These are phyloP conservation scores for Colletotrichum scovillei DNA, from an alignment of 2,329 filamentous ascomycete species.

Conservation along the genomic window DNA sequence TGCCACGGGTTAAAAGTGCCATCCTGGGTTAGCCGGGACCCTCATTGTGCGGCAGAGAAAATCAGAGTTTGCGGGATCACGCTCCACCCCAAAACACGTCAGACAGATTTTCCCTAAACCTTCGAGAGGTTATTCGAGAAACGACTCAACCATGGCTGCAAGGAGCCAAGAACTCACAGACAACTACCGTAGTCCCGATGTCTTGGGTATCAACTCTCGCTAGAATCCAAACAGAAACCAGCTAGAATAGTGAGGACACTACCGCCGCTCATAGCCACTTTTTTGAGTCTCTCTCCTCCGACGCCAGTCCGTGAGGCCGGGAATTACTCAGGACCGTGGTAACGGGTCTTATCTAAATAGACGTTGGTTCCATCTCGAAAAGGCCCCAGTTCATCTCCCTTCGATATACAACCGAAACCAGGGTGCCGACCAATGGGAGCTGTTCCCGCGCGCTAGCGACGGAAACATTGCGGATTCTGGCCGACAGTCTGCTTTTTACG, in stretches of 20 bases:
- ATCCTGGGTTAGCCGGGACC: neutral
- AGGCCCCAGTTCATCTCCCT: conserved; percentile 31
- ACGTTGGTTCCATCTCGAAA: conserved; percentile 10
- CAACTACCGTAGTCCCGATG: neutral
- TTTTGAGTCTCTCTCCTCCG: neutral
- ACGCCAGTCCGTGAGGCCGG: neutral
- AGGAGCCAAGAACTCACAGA: neutral
- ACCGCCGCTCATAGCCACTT: neutral
- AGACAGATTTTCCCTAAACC: neutral
- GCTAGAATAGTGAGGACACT: neutral
- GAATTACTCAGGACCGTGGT: conserved; percentile 26
- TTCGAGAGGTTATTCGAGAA: conserved; percentile 6
- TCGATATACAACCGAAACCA: conserved; percentile 10
- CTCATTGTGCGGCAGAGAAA: neutral
- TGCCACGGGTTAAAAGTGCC: neutral
- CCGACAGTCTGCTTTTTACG: neutral
- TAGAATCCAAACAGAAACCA: neutral
- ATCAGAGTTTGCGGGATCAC: neutral
- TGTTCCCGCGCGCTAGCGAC: conserved; percentile 19
- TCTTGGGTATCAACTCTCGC: neutral
- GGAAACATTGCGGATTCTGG: conserved; percentile 27
- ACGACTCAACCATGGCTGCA: neutral
- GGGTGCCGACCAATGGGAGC: conserved; percentile 22
- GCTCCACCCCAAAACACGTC: neutral
- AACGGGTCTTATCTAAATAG: conserved; percentile 23